These are phyloP conservation scores for Peronospora destructor DNA, from an alignment of 352 stramenopile genomes.

Conservation along the genomic window DNA sequence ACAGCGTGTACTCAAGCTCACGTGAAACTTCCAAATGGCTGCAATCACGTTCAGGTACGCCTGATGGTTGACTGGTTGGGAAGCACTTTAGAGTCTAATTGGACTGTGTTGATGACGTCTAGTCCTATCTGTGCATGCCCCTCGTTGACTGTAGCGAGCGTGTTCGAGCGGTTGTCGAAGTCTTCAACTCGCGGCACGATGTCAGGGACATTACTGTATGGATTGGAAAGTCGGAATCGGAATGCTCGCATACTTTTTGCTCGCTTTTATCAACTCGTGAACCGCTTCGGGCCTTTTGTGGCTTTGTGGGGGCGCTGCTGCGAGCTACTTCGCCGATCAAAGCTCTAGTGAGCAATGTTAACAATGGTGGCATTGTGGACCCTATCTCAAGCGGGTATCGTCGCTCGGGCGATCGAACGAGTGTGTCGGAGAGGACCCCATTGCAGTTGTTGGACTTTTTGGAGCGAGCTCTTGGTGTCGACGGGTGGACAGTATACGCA, in stretches of 20 bases:
- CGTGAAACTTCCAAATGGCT: constrained; percentile 24
- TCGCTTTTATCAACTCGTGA: constrained; percentile 19
- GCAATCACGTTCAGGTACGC: constrained; percentile 37
- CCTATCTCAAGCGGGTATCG: constrained; percentile 5
- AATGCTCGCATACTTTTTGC: constrained; percentile 10
- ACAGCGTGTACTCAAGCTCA: constrained; percentile 17
- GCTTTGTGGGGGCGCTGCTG: constrained; percentile 53
- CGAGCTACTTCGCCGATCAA: constrained; percentile 38
- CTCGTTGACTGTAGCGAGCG: constrained; percentile 45
- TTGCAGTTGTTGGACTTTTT: constrained; percentile 39
- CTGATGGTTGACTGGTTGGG: not conserved
- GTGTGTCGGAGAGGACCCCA: constrained; percentile 1
- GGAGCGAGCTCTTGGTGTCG: constrained; percentile 40
- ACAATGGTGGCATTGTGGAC: not conserved
- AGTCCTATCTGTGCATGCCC: constrained; percentile 67
- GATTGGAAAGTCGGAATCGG: constrained; percentile 30
- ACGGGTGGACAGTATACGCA: constrained; percentile 54
- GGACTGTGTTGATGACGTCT: constrained; percentile 1
- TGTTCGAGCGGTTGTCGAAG: constrained; percentile 54
- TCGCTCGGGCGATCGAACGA: not conserved
- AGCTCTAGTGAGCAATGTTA: constrained; percentile 14
- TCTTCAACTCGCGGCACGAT: constrained; percentile 62
- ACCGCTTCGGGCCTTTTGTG: constrained; percentile 54
- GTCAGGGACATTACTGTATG: constrained; percentile 32
- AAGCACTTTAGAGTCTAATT: not conserved